Percentiles rank a stretch among this genome's conserved stretches.
Evolutionary conservation across 257 asterid species (phyloP).

Genomic region (Nemophila menziesii): DNA sequence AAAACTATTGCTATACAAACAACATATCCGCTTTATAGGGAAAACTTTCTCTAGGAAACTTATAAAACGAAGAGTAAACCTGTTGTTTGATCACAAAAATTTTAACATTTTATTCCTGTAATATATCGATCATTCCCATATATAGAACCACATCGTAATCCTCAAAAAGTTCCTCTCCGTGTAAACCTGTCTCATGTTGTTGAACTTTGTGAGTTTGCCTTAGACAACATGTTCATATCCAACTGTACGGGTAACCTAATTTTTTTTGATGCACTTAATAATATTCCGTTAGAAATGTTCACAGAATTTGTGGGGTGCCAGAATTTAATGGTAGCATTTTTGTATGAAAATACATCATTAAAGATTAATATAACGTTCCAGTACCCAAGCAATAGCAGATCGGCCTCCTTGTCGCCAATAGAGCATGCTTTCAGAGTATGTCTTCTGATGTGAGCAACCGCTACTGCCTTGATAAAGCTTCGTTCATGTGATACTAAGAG

Average conservation of each 20-base stretch:
- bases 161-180: slow-evolving; percentile 72
- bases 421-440: too few relatives aligned
- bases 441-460: too few relatives aligned
- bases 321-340: too few relatives aligned
- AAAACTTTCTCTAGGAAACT: slow-evolving; percentile 56
- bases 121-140: slow-evolving; percentile 78
- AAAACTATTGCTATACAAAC: neutral
- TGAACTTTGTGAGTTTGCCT: slow-evolving; percentile 57
- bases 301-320: too few relatives aligned
- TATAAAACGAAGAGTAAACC: slow-evolving; percentile 61
- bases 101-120: slow-evolving; percentile 74
- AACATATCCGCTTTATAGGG: slow-evolving; percentile 23
- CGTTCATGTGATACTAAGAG: too few relatives aligned
- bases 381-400: too few relatives aligned
- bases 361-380: too few relatives aligned
- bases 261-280: too few relatives aligned
- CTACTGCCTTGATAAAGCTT: too few relatives aligned
- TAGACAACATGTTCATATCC: slow-evolving; percentile 98
- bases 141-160: slow-evolving; percentile 87
- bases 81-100: slow-evolving; percentile 71
- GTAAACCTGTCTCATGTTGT: slow-evolving; percentile 40
- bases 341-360: too few relatives aligned
- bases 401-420: too few relatives aligned
- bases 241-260: slow-evolving; percentile 93
- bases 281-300: too few relatives aligned